Base-by-base conservation (phyloP, 345 rosid genomes). In the Nasturtium officinale region DNA sequence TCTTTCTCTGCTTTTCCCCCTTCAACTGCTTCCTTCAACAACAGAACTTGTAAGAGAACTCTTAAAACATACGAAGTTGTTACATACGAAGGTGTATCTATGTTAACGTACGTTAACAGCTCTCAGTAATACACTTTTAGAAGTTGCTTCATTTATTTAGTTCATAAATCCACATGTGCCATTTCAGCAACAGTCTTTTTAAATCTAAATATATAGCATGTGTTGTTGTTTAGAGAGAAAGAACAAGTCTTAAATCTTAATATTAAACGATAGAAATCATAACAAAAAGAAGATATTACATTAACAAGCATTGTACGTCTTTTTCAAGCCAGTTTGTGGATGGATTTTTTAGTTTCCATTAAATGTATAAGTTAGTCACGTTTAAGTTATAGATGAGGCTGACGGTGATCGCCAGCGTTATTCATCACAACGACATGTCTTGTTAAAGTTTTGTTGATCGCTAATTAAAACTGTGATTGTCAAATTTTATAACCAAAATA, bases 151-250 rank as follows among this genome's bases (percentile, higher is more conserved):
- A 32, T 43, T 69, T 58, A 51, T 67, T 51, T 67, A 40, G 71
- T 69, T 61, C 59, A 54, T 69, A 53, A 76, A 55, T 76, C 61
- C 54, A 63, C 75, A 69, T 76, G 79, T 76, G 66, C 71, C 32
- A 61, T 54, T 70, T 59, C 65, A 54, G 58, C 46, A 62, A 47
- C 35, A 45, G 59, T 69, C 71, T n/a, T 9, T n/a, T 67, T 53
- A 12, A 6, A 33, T 42, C 40, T 30, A 7, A 42, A 10, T 23
- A 11, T 29, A 25, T 10, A 12, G 5, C 6, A 28, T 35, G 43
- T 43, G 26, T 12, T 32, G 48, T 60, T 32, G 50, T 40, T 46
- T 54, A 17, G 10, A 52, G 47, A 20, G 10, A 50, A 28, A 28
- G 10, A 67, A 28, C 61, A 58, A 57, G 10, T 7, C 47, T 62